A percentile compares a stretch with the other conserved stretches of the same genome.
Conservation (phyloP, 108 stramenopile species). For the Cylindrotheca closterium region DNA sequence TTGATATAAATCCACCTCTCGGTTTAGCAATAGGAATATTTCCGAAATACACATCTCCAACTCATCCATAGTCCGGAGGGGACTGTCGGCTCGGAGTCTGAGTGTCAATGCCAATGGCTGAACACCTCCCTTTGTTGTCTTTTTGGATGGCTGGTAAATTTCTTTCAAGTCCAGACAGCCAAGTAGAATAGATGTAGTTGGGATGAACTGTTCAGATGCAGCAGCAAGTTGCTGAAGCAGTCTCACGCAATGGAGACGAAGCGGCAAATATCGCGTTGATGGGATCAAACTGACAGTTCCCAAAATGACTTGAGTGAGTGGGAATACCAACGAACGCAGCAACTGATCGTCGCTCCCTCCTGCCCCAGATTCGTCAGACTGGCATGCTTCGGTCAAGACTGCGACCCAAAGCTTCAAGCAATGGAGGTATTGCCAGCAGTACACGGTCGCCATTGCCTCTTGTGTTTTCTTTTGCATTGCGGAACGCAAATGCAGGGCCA, state of each 20-base stretch:
- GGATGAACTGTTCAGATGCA: conserved; percentile 84
- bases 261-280: conserved; percentile 78
- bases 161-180: conserved; percentile 87
- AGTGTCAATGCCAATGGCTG: conserved; percentile 33
- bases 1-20: conserved; percentile 84
- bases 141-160: conserved; percentile 65
- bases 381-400: conserved; percentile 78
- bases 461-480: conserved; percentile 91
- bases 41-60: conserved; percentile 76
- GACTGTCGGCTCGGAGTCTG: conserved; percentile 53
- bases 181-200: conserved; percentile 81
- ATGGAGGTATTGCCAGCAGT: conserved; percentile 96
- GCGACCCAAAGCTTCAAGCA: conserved; percentile 94
- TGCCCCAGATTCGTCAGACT: conserved; percentile 24
- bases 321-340: conserved; percentile 83
- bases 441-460: conserved; percentile 79
- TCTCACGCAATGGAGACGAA: conserved; percentile 90
- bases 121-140: conserved; percentile 33
- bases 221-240: conserved; percentile 92
- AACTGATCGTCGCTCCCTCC: conserved; percentile 58
- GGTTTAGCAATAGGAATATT: conserved; percentile 73
- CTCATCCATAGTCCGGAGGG: conserved; percentile 77
- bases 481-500: conserved; percentile 91
- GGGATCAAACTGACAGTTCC: conserved; percentile 79
- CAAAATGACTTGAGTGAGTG: conserved; percentile 86